Conservation (phyloP, 2,329 filamentous ascomycete genomes). For the Penicillium sp. region DNA sequence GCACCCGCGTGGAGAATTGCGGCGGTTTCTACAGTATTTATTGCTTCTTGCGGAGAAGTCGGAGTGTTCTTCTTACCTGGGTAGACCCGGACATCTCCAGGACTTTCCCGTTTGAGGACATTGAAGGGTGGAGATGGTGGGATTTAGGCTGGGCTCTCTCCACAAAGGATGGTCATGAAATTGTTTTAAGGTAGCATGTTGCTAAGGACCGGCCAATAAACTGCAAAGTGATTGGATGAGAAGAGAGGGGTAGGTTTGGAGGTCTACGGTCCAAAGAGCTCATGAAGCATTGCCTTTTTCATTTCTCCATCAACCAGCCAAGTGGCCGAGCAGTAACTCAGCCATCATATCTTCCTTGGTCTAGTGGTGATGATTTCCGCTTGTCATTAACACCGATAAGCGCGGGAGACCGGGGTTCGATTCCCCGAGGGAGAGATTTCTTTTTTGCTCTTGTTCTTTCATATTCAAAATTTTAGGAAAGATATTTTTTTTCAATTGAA, state of each 20-base stretch:
- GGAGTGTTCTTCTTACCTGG: neutral
- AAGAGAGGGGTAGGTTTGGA: neutral
- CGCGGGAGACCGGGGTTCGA: conserved; percentile 41
- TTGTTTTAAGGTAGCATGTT: neutral
- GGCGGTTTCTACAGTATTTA: conserved; percentile 7
- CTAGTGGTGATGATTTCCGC: conserved; percentile 44
- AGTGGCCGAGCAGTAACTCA: conserved; percentile 28
- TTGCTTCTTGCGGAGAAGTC: conserved; percentile 4
- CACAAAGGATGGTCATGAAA: neutral
- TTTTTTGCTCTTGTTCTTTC: conserved; percentile 10
- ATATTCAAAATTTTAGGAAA: no score
- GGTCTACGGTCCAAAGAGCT: neutral
- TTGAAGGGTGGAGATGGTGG: neutral
- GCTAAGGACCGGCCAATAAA: conserved; percentile 4
- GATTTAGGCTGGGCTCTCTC: neutral
- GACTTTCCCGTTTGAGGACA: conserved; percentile 11
- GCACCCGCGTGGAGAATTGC: neutral
- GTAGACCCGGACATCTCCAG: conserved; percentile 5
- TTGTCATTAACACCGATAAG: conserved; percentile 34
- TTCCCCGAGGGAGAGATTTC: conserved; percentile 31
- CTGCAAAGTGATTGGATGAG: conserved; percentile 2
- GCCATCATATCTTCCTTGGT: conserved; percentile 29
- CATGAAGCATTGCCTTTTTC: neutral
- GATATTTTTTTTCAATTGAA: no score
- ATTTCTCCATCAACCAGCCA: conserved; percentile 19